These are phyloP conservation scores for Aristolochia fimbriata DNA, from an alignment of 164 flowering plant genomes.

Conservation along the genomic window DNA sequence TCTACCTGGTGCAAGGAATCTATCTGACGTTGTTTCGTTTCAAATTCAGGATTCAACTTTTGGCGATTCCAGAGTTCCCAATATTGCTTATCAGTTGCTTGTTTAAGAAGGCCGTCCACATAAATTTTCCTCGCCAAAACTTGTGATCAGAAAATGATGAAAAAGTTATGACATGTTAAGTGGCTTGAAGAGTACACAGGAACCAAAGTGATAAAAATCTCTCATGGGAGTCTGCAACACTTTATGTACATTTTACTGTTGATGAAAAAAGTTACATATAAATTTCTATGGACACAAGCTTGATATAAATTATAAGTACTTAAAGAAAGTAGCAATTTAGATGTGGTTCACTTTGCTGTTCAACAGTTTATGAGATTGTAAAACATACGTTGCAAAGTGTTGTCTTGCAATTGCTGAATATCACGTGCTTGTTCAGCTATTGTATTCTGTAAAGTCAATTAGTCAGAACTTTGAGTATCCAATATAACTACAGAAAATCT, in stretches of 20 bases:
- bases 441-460: slow-evolving; percentile 29
- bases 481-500: not conserved
- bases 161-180: not conserved
- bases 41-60: slow-evolving; percentile 78
- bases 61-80: slow-evolving; percentile 83
- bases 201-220: not conserved
- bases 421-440: slow-evolving; percentile 35
- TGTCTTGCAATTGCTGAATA: slow-evolving; percentile 54
- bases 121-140: slow-evolving; percentile 68
- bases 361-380: too few relatives aligned
- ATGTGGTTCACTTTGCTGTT: too few relatives aligned
- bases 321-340: not conserved
- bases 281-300: too few relatives aligned
- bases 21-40: slow-evolving; percentile 48
- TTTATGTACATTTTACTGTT: too few relatives aligned
- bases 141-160: slow-evolving; percentile 13
- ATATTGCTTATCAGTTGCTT: slow-evolving; percentile 64
- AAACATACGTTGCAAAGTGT: slow-evolving; percentile 64
- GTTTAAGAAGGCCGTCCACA: slow-evolving; percentile 72
- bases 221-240: too few relatives aligned
- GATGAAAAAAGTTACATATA: too few relatives aligned
- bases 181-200: not conserved
- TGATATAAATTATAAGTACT: not conserved
- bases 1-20: slow-evolving; percentile 53
- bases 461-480: not conserved